Base-by-base conservation (phyloP, 768 basidiomycete genomes). In the Leucocoprinus leucothites region DNA sequence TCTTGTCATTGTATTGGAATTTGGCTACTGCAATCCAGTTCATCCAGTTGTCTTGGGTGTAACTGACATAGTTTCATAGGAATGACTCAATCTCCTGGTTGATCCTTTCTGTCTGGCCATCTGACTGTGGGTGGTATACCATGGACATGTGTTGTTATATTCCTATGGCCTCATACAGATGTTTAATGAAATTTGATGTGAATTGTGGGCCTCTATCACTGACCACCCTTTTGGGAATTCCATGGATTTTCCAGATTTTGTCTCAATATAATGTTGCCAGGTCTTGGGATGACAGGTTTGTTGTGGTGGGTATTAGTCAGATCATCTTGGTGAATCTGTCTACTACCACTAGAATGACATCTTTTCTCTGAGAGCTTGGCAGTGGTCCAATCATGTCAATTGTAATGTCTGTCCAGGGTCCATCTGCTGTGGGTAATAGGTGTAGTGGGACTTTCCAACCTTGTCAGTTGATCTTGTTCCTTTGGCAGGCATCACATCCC, bases 171-270 rank as follows among this genome's bases (percentile, higher is more conserved):
- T 26, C 11, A 26, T 16, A 48, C 18, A 48, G 13, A 9, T 35
- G 16, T 18, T 16, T 31, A 13, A 48, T 48, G 4, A n/a, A n/a
- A n/a, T n/a, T n/a, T n/a, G 53, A 55, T 5, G 44, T 19, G 21
- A 47, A 47, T 24, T 57, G 48, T 3, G 25, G 50, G 7, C 50
- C 41, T 43, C 40, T 51, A n/a, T 51, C 18, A 42, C 40, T 51
- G 19, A 51, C 21, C 2, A 34, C 16, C 5, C n/a, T 26, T 9
- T 13, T 1, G 5, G 50, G 41, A 0, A 51, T 21, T 1, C 50
- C 4, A 14, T 43, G 40, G 14, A 51, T 3, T 28, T 40, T 41
- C 50, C 50, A 51, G 5, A 51, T 31, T 2, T 48, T 19, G 6
- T 31, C n/a, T 13, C 31, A 18, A 31, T 48, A 48, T 31, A 48